These are phyloP conservation scores for Plasmodium fragile DNA, from an alignment of 169 alveolate species.

Conservation along the genomic window DNA sequence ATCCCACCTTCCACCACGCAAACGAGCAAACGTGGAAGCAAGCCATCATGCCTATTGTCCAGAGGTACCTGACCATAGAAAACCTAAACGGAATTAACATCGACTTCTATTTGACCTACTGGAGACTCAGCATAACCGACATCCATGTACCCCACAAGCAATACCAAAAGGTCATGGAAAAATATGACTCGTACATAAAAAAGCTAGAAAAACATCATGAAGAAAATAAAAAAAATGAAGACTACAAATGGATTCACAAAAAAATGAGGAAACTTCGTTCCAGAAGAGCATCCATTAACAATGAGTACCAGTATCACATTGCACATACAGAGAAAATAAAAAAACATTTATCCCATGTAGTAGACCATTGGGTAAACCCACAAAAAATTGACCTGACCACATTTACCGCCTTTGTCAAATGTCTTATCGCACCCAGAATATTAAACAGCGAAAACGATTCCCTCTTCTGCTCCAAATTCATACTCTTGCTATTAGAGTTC, in stretches of 20 bases:
- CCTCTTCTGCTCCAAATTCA: conserved; percentile 45
- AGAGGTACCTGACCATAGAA: conserved; percentile 27
- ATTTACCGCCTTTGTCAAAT: conserved; percentile 28
- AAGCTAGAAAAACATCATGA: conserved; percentile 34
- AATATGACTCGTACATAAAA: conserved; percentile 40
- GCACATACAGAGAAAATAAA: conserved; percentile 44
- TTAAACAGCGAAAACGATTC: conserved; percentile 67
- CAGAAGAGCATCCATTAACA: conserved; percentile 22
- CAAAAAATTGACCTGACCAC: conserved; percentile 35
- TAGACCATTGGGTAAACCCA: conserved; percentile 70
- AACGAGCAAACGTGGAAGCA: conserved; percentile 20
- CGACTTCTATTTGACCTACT: conserved; percentile 35
- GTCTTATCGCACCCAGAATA: conserved; percentile 62
- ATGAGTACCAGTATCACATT: conserved; percentile 48
- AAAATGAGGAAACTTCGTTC: conserved; percentile 11
- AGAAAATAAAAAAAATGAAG: conserved; percentile 55
- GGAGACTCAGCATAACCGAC: conserved; percentile 60
- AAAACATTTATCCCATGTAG: conserved; percentile 18
- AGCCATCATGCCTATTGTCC: conserved; percentile 9
- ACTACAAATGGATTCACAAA: conserved; percentile 38
- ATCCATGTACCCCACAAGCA: conserved; percentile 66
- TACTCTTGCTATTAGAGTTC: conserved; percentile 26
- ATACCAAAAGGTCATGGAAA: conserved; percentile 29
- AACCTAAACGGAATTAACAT: conserved; percentile 53
- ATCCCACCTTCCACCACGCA: neutral